phyloP scores from a whole-genome alignment of 768 basidiomycete species.

The Neoboletus brunneissimus region DNA sequence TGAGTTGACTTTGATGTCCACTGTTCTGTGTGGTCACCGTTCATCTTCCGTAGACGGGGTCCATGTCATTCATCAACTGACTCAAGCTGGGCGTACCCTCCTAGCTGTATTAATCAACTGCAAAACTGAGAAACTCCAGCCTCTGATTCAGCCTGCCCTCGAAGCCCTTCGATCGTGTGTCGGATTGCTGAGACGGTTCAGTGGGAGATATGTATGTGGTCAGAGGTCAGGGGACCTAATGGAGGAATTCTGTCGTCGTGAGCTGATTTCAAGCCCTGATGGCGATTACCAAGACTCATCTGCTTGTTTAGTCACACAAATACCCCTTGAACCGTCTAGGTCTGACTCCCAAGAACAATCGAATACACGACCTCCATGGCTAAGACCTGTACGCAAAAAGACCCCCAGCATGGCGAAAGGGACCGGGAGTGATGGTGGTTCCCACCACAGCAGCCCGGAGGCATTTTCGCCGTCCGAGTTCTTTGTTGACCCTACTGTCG shows the following conservation, averaged over 20 bases:
- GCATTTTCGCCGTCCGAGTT: conserved; percentile 64
- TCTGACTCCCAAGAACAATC: conserved; percentile 49
- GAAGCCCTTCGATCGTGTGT: conserved; percentile 88
- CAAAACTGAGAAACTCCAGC: conserved; percentile 73
- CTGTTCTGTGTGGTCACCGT: conserved; percentile 9
- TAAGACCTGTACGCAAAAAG: conserved; percentile 84
- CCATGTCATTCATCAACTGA: conserved; percentile 93
- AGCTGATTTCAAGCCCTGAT: conserved; percentile 21
- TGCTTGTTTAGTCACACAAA: conserved; percentile 63
- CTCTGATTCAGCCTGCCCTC: conserved; percentile 75
- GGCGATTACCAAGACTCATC: conserved; percentile 8
- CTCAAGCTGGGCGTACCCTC: conserved; percentile 88
- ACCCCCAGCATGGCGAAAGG: conserved; percentile 45
- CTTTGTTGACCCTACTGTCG: conserved; percentile 46
- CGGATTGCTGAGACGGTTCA: conserved; percentile 82
- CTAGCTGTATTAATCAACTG: conserved; percentile 86
- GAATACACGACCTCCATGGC: conserved; percentile 73
- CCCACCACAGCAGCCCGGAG: conserved; percentile 57
- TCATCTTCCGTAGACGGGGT: conserved; percentile 66
- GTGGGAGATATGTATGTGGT: conserved; percentile 89
- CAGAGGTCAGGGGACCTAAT: conserved; percentile 88
- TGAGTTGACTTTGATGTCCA: conserved; percentile 40
- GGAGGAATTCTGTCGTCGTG: conserved; percentile 91
- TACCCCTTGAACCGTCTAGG: conserved; percentile 72
- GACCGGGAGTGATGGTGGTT: conserved; percentile 45